A percentile compares a stretch with the other conserved stretches of the same genome.
phyloP scores from a whole-genome alignment of 331 rosid species.

The Phaseolus coccineus region DNA sequence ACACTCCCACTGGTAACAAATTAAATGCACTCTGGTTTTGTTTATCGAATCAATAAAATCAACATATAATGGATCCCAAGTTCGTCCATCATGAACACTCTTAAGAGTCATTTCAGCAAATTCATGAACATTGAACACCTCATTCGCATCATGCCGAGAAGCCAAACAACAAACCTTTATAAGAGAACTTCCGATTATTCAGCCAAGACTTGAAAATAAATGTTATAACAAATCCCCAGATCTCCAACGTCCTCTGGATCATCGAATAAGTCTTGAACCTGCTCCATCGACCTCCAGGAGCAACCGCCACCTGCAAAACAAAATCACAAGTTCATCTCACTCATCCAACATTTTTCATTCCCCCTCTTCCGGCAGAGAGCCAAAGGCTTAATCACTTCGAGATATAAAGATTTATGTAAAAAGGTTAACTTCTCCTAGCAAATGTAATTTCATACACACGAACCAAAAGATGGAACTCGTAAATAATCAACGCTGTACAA shows the following conservation, averaged over 20 bases:
- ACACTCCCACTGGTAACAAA: background rate
- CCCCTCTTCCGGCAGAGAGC: background rate
- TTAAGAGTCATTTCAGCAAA: background rate
- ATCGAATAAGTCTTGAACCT: constrained; percentile 96
- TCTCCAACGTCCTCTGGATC: constrained; percentile 93
- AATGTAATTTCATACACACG: background rate
- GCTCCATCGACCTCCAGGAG: constrained; percentile 98
- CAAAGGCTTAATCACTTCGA: background rate
- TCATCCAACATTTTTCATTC: background rate
- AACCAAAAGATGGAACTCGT: background rate
- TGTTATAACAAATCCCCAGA: constrained; percentile 92
- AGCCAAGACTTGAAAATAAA: constrained; percentile 88
- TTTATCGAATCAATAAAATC: background rate
- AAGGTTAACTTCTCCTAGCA: background rate
- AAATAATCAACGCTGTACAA: background rate
- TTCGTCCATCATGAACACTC: background rate
- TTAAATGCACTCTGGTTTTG: background rate
- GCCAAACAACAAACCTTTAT: constrained; percentile 70
- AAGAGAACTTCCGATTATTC: constrained; percentile 76
- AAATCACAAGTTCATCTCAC: constrained; percentile 32
- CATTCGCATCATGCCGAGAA: constrained; percentile 6
- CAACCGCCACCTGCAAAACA: constrained; percentile 76
- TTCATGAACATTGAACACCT: constrained; percentile 28
- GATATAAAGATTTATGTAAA: background rate
- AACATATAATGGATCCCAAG: background rate